Base-by-base conservation (phyloP, 2,329 filamentous ascomycete genomes). In the Penicillium sp. region DNA sequence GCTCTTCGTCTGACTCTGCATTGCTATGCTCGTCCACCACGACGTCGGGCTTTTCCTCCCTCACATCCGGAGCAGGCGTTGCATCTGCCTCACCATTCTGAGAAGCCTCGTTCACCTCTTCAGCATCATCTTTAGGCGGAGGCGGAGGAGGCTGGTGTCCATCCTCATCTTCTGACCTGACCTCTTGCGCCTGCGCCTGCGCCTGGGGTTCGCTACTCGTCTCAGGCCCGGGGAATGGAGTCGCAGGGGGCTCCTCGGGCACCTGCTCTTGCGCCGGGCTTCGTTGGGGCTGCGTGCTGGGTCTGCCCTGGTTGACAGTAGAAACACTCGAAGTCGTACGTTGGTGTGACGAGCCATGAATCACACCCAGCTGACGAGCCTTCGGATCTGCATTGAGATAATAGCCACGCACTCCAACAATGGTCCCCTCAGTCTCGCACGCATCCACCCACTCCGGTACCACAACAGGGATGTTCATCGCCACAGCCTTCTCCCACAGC, bases 381-480 rank as follows among this genome's bases (percentile, higher is more conserved):
- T 82, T 81, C 14, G 82, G 82, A 65, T 88, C 85, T 2, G 92
- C 93, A 66, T 96, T 91, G 28, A 99, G 80, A 70, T 99, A 99
- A 73, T 96, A 99, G 60, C 91, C 91, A 61, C 93, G 86, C 27
- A 97, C 93, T 41, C 92, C 90, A 3, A 97, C 86, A 55, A 99
- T 95, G 52, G 90, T 83, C 37, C 92, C 92, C 69, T 89, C 91
- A 58, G 87, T 81, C 73, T 97, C 92, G 67, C 93, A 99, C n/a
- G 90, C 92, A 61, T 95, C 88, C 27, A 99, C 82, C 93, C 93
- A 99, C 70, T 99, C 93, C 16, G 93, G 93, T 33, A 93, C 82
- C 18, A 99, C 93, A 10, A 99, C 89, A 7, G 93, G 93, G 46
- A 99, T 95, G 70, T 97, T 99, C 82, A 91, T 95, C 75, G 97